Evolutionary conservation across 768 basidiomycete genomes (phyloP).

Genomic region (Hygrocybe coccinea): DNA sequence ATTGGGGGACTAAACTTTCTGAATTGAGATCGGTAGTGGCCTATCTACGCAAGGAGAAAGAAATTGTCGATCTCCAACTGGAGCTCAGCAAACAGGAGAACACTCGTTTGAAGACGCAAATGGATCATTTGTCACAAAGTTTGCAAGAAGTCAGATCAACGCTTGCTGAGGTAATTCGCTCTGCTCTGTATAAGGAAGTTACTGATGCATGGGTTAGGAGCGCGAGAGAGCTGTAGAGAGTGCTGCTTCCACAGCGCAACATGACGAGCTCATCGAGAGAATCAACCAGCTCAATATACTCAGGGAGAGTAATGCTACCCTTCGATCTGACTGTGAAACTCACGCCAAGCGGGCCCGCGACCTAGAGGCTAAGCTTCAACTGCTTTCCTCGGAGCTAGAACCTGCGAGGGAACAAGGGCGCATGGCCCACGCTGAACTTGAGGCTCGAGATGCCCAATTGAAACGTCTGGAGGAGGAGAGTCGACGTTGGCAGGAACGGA

Average conservation of each 20-base stretch:
- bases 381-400: slow-evolving; percentile 58
- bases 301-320: slow-evolving; percentile 82
- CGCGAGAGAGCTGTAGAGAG: slow-evolving; percentile 71
- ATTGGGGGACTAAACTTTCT: slow-evolving; percentile 58
- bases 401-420: slow-evolving; percentile 71
- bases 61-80: slow-evolving; percentile 83
- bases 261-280: slow-evolving; percentile 77
- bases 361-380: slow-evolving; percentile 58
- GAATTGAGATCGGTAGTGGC: slow-evolving; percentile 75
- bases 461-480: slow-evolving; percentile 70
- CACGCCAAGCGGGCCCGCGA: slow-evolving; percentile 63
- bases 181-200: background rate
- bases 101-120: slow-evolving; percentile 64
- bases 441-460: slow-evolving; percentile 62
- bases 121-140: slow-evolving; percentile 65
- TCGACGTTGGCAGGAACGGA: slow-evolving; percentile 80
- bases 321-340: slow-evolving; percentile 72
- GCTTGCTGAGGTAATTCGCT: slow-evolving; percentile 58
- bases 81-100: slow-evolving; percentile 77
- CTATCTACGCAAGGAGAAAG: slow-evolving; percentile 85
- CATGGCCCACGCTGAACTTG: slow-evolving; percentile 66
- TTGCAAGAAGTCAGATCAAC: slow-evolving; percentile 67
- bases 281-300: slow-evolving; percentile 84
- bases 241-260: slow-evolving; percentile 70
- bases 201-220: slow-evolving; percentile 45